Evolutionary conservation across 371 early-diverging fungal species (phyloP), one percentile per base, ranked within the genome.

Genomic region (Circinella umbellata): DNA sequence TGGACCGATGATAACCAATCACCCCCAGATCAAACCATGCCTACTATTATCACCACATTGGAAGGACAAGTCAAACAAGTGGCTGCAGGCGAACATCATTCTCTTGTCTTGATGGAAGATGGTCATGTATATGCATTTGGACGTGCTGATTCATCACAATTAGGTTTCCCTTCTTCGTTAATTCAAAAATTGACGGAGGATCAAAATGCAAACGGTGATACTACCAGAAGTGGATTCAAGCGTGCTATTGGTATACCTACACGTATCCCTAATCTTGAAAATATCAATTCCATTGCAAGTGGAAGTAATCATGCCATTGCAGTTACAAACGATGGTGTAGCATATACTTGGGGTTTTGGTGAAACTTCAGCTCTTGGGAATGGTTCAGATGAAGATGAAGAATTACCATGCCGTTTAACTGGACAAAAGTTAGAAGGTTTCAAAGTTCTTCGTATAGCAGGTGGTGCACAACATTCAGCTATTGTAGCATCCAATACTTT

Each of bases 331-430:
- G 91, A 91, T 42, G 92, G 94, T 64, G 76, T 78, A 27, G 88
- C 95, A 46, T 96, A 88, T 73, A 86, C 98, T 3, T 98, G 97
- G 97, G 99, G 99, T 36, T 94, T 92, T 72, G 94, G 94, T 48
- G 92, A 91, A 55, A 86, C 86, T 73, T 74, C 85, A n/a, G 90
- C 88, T 20, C 86, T 91, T 57, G 95, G 94, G 27, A 92, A 92
- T 70, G 93, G 91, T 46, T 83, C 86, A 27, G 92, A 93, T 47
- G 90, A 91, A 34, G 93, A 92, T 69, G 86, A 79, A 61, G 71
- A 73, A 38, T 68, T 69, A 37, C 91, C 91, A 3, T 69, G 63
- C 10, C 66, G 72, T 20, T 73, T 91, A n/a, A 78, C 79, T 20
- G 89, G 89, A 5, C 84, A 90, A 66, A 86, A 88, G 63, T 67